A percentile compares a stretch with the other conserved stretches of the same genome.
Conservation (phyloP, 108 stramenopile genomes). For the Skeletonema tropicum region DNA sequence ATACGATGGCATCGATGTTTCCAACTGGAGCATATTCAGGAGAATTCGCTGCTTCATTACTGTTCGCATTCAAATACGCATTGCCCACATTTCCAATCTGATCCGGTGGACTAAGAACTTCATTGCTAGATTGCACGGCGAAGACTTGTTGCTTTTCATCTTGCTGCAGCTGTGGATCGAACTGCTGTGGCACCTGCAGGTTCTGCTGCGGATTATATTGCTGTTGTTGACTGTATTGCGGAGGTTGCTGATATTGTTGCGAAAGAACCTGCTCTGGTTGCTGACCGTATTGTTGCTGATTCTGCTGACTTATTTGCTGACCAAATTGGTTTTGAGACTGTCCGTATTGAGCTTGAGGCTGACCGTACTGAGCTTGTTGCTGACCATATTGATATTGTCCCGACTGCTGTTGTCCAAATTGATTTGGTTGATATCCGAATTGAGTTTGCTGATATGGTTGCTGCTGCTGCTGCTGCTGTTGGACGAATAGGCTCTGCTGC, state of each 20-base stretch:
- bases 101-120: background rate
- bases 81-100: too few species aligned
- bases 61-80: too few species aligned
- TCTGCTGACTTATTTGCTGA: background rate
- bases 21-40: background rate
- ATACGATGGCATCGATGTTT: background rate
- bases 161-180: background rate
- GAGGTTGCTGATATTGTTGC: background rate
- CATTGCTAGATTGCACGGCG: background rate
- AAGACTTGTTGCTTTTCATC: background rate
- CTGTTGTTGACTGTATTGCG: background rate
- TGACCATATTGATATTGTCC: background rate
- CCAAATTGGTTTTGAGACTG: background rate
- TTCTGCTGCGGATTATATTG: background rate
- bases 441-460: conserved; percentile 8
- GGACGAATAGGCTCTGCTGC: background rate
- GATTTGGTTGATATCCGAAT: background rate
- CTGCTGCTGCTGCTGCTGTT: background rate
- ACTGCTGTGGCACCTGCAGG: background rate
- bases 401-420: background rate
- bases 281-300: background rate
- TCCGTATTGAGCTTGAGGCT: background rate
- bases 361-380: background rate
- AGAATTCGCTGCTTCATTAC: background rate
- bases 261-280: background rate